A percentile compares a stretch with the other conserved stretches of the same genome.
phyloP scores from a whole-genome alignment of 1,284 basidiomycete species.

The Crucibulum cyathiforme region DNA sequence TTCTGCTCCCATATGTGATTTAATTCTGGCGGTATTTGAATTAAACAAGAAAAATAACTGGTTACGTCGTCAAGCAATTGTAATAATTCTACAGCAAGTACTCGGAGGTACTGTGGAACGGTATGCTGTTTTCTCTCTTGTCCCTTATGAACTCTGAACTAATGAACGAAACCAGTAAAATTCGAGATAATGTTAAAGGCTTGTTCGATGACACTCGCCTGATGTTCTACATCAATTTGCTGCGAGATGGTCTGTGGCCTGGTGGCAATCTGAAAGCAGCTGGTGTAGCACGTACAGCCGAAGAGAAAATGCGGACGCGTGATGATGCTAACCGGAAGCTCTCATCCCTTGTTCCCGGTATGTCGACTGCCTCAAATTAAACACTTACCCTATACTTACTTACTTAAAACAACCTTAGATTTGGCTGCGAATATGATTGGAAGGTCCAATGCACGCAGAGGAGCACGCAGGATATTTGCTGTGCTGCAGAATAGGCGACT shows the following conservation, averaged over 20 bases:
- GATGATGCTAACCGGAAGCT: constrained; percentile 89
- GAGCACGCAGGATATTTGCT: constrained; percentile 89
- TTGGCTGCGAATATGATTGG: constrained; percentile 97
- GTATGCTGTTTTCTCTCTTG: constrained; percentile 46
- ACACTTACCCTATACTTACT: constrained; percentile 2
- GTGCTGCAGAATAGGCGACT: constrained; percentile 91
- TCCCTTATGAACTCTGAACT: neutral
- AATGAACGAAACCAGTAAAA: constrained; percentile 66
- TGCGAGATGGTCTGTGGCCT: constrained; percentile 85
- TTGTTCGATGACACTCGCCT: constrained; percentile 73
- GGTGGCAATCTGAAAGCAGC: constrained; percentile 74
- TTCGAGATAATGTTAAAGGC: constrained; percentile 77
- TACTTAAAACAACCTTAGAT: constrained; percentile 53
- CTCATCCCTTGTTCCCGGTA: constrained; percentile 89
- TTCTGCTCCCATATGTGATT: constrained; percentile 92
- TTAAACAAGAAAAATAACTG: constrained; percentile 96
- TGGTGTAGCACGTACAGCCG: constrained; percentile 69
- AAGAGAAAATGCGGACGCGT: constrained; percentile 81
- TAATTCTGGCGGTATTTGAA: constrained; percentile 92
- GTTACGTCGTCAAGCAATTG: constrained; percentile 94
- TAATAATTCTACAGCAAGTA: constrained; percentile 95
- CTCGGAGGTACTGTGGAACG: constrained; percentile 95
- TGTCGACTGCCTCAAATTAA: constrained; percentile 4
- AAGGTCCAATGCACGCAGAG: constrained; percentile 88
- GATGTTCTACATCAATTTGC: constrained; percentile 66